These are phyloP conservation scores for Candida tallmaniae DNA, from an alignment of 805 yeast genomes.

Conservation along the genomic window DNA sequence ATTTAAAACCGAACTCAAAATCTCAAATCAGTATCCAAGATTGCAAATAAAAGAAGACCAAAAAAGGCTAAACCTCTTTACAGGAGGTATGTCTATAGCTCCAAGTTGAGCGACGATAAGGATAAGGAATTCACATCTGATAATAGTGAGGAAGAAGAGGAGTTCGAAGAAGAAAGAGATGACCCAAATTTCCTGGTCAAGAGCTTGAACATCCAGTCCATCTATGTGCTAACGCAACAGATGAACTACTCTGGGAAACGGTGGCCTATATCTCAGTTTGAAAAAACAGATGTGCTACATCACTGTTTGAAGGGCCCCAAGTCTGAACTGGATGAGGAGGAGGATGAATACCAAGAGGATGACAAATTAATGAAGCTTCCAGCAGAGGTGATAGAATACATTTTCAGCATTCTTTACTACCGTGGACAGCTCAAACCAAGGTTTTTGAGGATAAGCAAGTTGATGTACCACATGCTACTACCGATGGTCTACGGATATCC, in stretches of 20 bases:
- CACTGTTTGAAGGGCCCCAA: slow-evolving; percentile 23
- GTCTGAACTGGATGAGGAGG: slow-evolving; percentile 1
- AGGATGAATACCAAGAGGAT: slow-evolving; percentile 10
- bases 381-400: slow-evolving; percentile 27
- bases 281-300: slow-evolving; percentile 44
- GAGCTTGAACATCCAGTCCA: slow-evolving; percentile 20
- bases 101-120: slow-evolving; percentile 22
- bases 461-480: slow-evolving; percentile 57
- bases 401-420: slow-evolving; percentile 26
- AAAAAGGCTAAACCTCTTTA: slow-evolving; percentile 79
- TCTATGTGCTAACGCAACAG: slow-evolving; percentile 29
- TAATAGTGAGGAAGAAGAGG: slow-evolving; percentile 23
- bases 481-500: slow-evolving; percentile 68
- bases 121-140: slow-evolving; percentile 21
- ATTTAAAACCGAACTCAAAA: too few species aligned
- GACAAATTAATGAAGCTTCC: slow-evolving; percentile 27
- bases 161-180: slow-evolving; percentile 17
- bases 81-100: slow-evolving; percentile 62
- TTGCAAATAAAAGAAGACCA: slow-evolving; percentile 88
- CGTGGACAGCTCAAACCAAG: slow-evolving; percentile 38
- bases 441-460: slow-evolving; percentile 55
- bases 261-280: slow-evolving; percentile 51
- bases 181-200: slow-evolving; percentile 21
- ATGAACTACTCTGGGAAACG: slow-evolving; percentile 18
- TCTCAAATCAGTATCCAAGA: slow-evolving; percentile 25